A percentile compares a stretch with the other conserved stretches of the same genome.
phyloP scores from a whole-genome alignment of 2,329 filamentous ascomycete genomes.

The Stylonectria norvegica region DNA sequence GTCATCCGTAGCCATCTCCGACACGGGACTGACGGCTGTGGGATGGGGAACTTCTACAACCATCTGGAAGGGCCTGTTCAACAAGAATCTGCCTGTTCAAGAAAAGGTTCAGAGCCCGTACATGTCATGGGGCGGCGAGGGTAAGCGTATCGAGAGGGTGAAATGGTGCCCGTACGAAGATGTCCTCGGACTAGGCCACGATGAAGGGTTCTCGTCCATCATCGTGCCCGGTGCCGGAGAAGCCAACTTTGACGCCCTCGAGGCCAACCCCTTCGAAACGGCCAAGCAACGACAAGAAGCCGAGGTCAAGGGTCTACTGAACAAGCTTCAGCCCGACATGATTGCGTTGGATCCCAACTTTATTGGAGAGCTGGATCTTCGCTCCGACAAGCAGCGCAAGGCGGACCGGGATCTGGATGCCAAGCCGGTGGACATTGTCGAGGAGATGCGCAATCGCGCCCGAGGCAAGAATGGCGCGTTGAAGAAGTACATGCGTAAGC shows the following conservation, averaged over 20 bases:
- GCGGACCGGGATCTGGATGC: slow-evolving; percentile 78
- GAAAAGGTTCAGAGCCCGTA: slow-evolving; percentile 84
- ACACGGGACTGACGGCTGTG: slow-evolving; percentile 81
- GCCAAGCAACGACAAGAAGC: slow-evolving; percentile 86
- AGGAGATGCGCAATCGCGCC: slow-evolving; percentile 70
- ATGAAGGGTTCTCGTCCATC: slow-evolving; percentile 82
- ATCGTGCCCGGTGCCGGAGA: slow-evolving; percentile 94
- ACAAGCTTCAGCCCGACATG: slow-evolving; percentile 96
- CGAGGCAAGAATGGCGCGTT: slow-evolving; percentile 87
- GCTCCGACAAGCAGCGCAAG: slow-evolving; percentile 72
- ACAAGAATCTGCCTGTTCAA: slow-evolving; percentile 66
- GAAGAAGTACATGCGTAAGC: slow-evolving; percentile 86
- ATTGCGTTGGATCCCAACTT: slow-evolving; percentile 92
- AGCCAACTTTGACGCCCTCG: slow-evolving; percentile 90
- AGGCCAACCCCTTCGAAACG: slow-evolving; percentile 94
- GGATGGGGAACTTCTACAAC: slow-evolving; percentile 88
- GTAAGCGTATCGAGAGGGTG: slow-evolving; percentile 73
- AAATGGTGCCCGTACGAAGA: slow-evolving; percentile 96
- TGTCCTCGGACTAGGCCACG: slow-evolving; percentile 79
- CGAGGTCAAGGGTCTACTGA: slow-evolving; percentile 85
- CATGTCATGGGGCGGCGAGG: slow-evolving; percentile 88
- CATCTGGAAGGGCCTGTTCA: slow-evolving; percentile 88
- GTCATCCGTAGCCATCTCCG: slow-evolving; percentile 81
- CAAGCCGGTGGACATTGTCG: slow-evolving; percentile 54
- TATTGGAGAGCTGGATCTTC: slow-evolving; percentile 80